Evolutionary conservation across 108 stramenopile species (phyloP).

Genomic region (Cylindrotheca closterium): DNA sequence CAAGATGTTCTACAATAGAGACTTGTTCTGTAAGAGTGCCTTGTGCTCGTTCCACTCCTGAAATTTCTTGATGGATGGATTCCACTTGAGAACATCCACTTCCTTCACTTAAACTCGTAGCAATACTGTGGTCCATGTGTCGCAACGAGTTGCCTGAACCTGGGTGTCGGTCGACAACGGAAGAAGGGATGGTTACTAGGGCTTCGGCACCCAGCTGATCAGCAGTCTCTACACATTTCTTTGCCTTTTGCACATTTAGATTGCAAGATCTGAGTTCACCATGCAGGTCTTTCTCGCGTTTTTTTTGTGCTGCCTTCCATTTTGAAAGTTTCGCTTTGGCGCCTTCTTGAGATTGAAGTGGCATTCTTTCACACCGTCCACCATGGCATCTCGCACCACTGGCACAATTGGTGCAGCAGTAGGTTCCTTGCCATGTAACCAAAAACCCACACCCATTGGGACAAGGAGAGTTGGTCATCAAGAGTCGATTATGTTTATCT

Average conservation of each 20-base stretch:
- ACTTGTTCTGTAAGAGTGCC: not conserved
- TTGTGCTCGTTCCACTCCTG: not conserved
- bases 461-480: conserved; percentile 22
- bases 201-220: conserved; percentile 3
- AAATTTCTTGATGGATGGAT: not conserved
- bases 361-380: not conserved
- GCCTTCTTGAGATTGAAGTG: conserved; percentile 8
- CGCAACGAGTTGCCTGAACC: no score
- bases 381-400: conserved; percentile 2
- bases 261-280: conserved; percentile 5
- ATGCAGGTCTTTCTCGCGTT: not conserved
- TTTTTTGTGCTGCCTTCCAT: not conserved
- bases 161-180: conserved; percentile 8
- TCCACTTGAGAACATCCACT: not conserved
- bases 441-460: conserved; percentile 22
- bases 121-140: no score
- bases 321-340: conserved; percentile 15
- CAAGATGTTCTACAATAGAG: not conserved
- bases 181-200: not conserved
- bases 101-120: not conserved
- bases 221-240: not conserved
- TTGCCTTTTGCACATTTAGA: conserved; percentile 4
- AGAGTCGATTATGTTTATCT: not conserved
- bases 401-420: conserved; percentile 15
- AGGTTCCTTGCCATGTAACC: conserved; percentile 15